Evolutionary conservation across 176 grass and related monocot genomes (phyloP).

Genomic region (Eleusine coracana): DNA sequence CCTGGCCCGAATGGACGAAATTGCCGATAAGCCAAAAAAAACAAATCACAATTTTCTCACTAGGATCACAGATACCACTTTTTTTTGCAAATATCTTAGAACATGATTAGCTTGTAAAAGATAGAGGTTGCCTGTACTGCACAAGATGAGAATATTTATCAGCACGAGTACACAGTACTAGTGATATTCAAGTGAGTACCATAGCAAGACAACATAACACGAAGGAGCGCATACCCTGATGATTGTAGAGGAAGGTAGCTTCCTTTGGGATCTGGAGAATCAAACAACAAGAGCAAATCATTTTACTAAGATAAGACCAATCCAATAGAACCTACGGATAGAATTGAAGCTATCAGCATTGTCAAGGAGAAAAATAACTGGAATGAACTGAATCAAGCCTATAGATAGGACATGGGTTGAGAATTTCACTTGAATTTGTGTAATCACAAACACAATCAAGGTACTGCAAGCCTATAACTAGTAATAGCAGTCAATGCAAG

Average conservation of each 20-base stretch:
- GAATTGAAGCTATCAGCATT: not conserved
- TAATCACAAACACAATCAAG: conserved; percentile 2
- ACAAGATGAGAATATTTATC: conserved; percentile 48
- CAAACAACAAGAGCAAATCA: conserved; percentile 10
- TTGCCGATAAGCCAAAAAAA: conserved; percentile 17
- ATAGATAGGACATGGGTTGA: not conserved
- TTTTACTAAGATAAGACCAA: conserved; percentile 29
- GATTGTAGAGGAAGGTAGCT: conserved; percentile 55
- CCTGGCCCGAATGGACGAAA: conserved; percentile 25
- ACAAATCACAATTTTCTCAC: conserved; percentile 25
- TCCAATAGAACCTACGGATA: not conserved
- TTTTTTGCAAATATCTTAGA: conserved; percentile 38
- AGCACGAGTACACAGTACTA: conserved; percentile 8
- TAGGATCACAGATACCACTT: conserved; percentile 13
- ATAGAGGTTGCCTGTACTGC: conserved; percentile 68
- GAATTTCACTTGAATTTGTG: not conserved
- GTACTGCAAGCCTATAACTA: not conserved
- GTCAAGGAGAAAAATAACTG: not conserved
- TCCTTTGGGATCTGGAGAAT: conserved; percentile 66
- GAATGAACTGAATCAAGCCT: conserved; percentile 14
- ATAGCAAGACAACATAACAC: not conserved
- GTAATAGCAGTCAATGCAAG: not conserved
- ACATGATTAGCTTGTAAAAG: conserved; percentile 45
- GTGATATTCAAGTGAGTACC: conserved; percentile 20
- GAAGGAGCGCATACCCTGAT: conserved; percentile 60